Evolutionary conservation across 1,284 basidiomycete genomes (phyloP), one percentile per base, ranked within the genome.

Genomic region (Cryptococcus hybrid): DNA sequence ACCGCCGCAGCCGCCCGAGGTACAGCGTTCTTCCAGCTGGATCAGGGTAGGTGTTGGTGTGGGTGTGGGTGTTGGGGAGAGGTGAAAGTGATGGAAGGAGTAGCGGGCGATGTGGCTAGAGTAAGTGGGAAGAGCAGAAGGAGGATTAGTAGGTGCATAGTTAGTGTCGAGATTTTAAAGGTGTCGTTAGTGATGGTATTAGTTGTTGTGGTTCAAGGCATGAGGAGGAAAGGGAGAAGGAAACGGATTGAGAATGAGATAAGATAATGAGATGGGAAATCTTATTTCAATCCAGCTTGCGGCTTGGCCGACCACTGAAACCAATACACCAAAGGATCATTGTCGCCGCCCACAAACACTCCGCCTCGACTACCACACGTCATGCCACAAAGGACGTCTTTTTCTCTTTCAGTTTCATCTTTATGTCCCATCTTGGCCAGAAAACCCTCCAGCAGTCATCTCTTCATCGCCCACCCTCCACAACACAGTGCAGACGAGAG

Each of bases 1-100:
- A 18, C 48, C 62, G 5, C 51, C 51, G 47, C 67, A 71, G 18
- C 56, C 48, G 60, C 61, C 37, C 47, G 52, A 8, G 65, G 68
- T 51, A 66, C 54, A n/a, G 56, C 52, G 15, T 43, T 44, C 5
- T 63, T 49, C 24, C 55, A 47, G 5, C 13, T n/a, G 18, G 18
- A 30, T 18, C 12, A 18, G 7, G 46, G 18, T n/a, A 53, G 47
- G n/a, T n/a, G n/a, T n/a, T n/a, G n/a, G 38, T 8, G 34, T 18
- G 34, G 47, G 1, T 6, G 8, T 43, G 30, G 45, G 6, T 7
- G 15, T 38, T 18, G 49, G 34, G 13, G 49, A 51, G 49, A 51
- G 13, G 38, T n/a, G 9, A 51, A 11, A 9, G 51, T 1, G 51
- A 30, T 15, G 24, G 50, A 13, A 42, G 40, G 51, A 40, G 51